Base-by-base conservation (phyloP, 148 eudicot species). In the Rhododendron henanense region DNA sequence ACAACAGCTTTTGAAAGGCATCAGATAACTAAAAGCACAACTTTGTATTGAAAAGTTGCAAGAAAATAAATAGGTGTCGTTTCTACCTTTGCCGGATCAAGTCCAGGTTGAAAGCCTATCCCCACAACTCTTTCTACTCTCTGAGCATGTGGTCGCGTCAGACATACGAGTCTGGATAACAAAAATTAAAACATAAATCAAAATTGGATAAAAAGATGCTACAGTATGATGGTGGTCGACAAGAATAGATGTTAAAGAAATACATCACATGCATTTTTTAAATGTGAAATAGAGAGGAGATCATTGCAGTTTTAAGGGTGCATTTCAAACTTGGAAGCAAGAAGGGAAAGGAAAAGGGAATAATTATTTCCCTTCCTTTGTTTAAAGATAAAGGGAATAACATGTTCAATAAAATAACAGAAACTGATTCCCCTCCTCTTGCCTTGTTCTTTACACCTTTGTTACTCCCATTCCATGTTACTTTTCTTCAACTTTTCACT, bases 91-190 rank as follows among this genome's bases (percentile, higher is more conserved):
- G 90, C 90, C 45, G 93, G 92, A 86, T 95, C 99, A 86, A 95
- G 94, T 84, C 99, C 99, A 78, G 98, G 96, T 85, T 95, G 99
- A 91, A 95, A 97, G 89, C 98, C 96, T 41, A 97, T 87, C 41
- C 98, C 99, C 65, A 94, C 92, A 74, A 97, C 98, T 91, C 91
- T 94, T 89, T 94, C 96, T 25, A 92, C 89, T 85, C 88, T 88
- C 83, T 91, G 95, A 73, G 88, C 88, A 90, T 95, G 98, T 10
- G 96, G 96, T 37, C 85, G 91, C 21, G 94, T 88, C 55, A 89
- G 81, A 88, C 92, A 91, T 82, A 97, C 98, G 86, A 94, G 92
- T 98, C 99, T 97, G 88, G 31, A 84, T 59, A 57, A 53, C 75
- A 73, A 45, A 83, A 19, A 18, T 2, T 3, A 19, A 31, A 14